Evolutionary conservation across 2,329 filamentous ascomycete genomes (phyloP).

Genomic region (Orbilia javanica): DNA sequence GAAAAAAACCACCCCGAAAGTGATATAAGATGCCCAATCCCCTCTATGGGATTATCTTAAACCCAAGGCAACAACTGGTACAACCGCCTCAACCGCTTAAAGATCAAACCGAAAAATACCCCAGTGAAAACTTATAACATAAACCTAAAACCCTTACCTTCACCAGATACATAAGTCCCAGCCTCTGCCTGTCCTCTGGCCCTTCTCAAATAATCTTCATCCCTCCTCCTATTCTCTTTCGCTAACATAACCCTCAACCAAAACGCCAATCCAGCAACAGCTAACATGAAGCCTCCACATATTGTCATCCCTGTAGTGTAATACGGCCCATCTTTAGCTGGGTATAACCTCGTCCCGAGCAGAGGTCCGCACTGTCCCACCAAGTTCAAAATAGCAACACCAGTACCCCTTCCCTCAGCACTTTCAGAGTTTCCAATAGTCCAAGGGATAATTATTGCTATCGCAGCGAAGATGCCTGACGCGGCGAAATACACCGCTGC

Average conservation of each 20-base stretch:
- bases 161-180: constrained; percentile 65
- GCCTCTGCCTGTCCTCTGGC: constrained; percentile 65
- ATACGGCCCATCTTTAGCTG: constrained; percentile 69
- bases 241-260: constrained; percentile 70
- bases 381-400: constrained; percentile 76
- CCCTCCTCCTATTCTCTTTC: constrained; percentile 69
- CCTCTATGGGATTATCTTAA: neutral
- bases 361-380: constrained; percentile 76
- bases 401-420: constrained; percentile 75
- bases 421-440: constrained; percentile 78
- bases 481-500: constrained; percentile 70
- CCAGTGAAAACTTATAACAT: constrained; percentile 65
- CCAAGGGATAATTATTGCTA: constrained; percentile 79
- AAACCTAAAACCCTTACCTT: constrained; percentile 66
- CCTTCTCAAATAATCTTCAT: constrained; percentile 64
- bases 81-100: neutral
- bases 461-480: constrained; percentile 75
- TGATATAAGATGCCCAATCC: neutral
- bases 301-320: constrained; percentile 74
- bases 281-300: constrained; percentile 74
- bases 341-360: constrained; percentile 75
- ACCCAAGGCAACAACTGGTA: neutral
- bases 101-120: neutral
- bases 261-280: constrained; percentile 72
- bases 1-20: neutral